A percentile compares a stretch with the other conserved stretches of the same genome.
phyloP scores from a whole-genome alignment of 202 grass and related monocot species.

The Schoenoplectus tabernaemontani region DNA sequence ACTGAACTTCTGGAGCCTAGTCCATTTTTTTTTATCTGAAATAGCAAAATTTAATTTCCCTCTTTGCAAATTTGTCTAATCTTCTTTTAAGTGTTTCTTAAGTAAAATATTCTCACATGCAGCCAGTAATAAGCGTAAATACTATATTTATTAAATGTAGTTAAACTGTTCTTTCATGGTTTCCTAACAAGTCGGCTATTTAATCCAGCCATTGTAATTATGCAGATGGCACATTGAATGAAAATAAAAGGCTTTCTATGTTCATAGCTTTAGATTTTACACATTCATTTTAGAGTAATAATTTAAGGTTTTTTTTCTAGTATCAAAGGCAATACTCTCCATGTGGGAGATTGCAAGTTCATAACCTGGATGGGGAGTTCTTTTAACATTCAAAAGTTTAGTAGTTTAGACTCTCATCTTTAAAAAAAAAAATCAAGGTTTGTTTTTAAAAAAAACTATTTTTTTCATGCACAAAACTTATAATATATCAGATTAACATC shows the following conservation, averaged over 20 bases:
- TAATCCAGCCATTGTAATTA: background rate
- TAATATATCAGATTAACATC: background rate
- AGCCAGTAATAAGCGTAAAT: background rate
- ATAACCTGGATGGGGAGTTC: too few species aligned
- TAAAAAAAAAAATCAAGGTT: too few species aligned
- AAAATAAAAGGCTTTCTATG: background rate
- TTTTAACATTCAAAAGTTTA: too few species aligned
- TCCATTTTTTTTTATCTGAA: background rate
- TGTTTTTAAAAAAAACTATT: too few species aligned
- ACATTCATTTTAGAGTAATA: background rate
- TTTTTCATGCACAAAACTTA: background rate
- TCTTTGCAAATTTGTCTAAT: background rate
- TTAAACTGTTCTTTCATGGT: background rate
- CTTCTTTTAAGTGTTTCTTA: background rate
- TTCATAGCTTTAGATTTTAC: background rate
- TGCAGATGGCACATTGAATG: background rate
- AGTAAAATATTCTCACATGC: background rate
- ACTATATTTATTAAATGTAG: background rate
- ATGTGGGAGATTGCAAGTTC: too few species aligned
- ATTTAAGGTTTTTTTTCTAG: background rate
- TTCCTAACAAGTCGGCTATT: background rate
- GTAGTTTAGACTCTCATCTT: too few species aligned
- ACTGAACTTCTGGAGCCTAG: background rate
- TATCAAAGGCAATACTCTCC: too few species aligned
- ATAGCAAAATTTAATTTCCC: background rate